A percentile compares a stretch with the other conserved stretches of the same genome.
These are phyloP conservation scores for Linnemannia hyalina DNA, from an alignment of 192 early-diverging fungal genomes.

Conservation along the genomic window DNA sequence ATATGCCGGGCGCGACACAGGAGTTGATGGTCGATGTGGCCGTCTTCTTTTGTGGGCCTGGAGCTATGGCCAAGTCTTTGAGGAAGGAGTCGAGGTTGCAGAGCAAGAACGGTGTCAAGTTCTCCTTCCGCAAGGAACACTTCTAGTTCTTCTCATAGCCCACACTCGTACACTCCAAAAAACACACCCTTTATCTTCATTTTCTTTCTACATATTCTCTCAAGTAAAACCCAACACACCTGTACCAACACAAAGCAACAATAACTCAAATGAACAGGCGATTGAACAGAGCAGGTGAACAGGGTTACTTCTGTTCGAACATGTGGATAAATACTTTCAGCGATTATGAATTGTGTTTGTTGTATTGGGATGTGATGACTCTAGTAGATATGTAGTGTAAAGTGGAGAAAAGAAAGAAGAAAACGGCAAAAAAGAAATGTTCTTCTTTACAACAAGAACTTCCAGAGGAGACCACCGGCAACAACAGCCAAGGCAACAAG, in stretches of 20 bases:
- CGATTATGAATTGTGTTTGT: neutral
- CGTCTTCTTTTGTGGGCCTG: conserved; percentile 89
- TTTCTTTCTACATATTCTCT: too few species aligned
- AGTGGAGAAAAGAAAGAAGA: neutral
- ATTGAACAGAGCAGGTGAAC: too few species aligned
- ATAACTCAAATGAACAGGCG: too few species aligned
- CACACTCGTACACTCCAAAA: too few species aligned
- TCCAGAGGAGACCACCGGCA: conserved; percentile 29
- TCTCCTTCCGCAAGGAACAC: conserved; percentile 78
- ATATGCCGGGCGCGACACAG: conserved; percentile 60
- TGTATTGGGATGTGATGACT: neutral
- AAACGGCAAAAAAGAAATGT: neutral
- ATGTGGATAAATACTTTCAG: neutral
- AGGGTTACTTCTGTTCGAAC: neutral
- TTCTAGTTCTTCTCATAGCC: conserved; percentile 55
- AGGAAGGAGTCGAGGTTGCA: conserved; percentile 59
- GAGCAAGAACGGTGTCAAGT: conserved; percentile 63
- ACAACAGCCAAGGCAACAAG: conserved; percentile 31
- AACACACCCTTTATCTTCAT: too few species aligned
- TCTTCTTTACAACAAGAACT: conserved; percentile 42
- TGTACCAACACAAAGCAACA: too few species aligned
- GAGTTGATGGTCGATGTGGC: conserved; percentile 73
- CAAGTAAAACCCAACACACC: too few species aligned
- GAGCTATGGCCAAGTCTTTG: conserved; percentile 71
- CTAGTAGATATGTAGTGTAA: neutral